Base-by-base conservation (phyloP, 2,329 filamentous ascomycete genomes). In the Scopulariopsis brevicaulis region DNA sequence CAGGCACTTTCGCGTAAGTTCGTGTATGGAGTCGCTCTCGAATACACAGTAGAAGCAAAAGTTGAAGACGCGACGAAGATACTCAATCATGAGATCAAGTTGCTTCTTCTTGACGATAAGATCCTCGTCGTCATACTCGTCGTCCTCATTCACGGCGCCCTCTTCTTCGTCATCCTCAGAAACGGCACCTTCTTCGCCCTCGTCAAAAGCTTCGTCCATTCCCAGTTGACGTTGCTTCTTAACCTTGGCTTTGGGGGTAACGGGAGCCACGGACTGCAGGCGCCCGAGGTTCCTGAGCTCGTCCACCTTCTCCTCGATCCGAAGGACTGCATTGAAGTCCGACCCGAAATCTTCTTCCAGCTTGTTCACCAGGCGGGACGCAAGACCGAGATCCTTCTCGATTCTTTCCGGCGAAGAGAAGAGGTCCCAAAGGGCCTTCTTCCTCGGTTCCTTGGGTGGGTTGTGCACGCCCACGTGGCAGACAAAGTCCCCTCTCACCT, bases 11-110 rank as follows among this genome's bases (percentile, higher is more conserved):
- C 94, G 85, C 48, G 90, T 92, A 63, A 99, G 78, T 73, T 99
- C 94, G 67, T 99, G 94, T 24, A 97, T 86, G 0, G 93, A 97
- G 71, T 99, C 94, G 67, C 91, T 94, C 73, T 99, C 94, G 64
- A 99, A 97, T 5, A 99, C 95, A 70, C 94, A 99, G 77, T 97
- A 99, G 78, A 99, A 96, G 76, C 94, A 99, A 74, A 99, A 97
- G 73, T 94, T 96, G 79, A 95, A 96, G 56, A 99, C 94, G 18
- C 94, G 86, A 56, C 94, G 90, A 60, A 99, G 80, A 70, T 99
- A 99, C 73, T 99, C 94, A 57, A 97, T 94, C 70, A 96, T 80
- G 40, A 99, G 78, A 72, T 99, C 94, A 55, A 99, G 83, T 67
- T 94, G 92, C 78, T 99, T 97, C 81, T 97, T 97, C 78, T 96